These are phyloP conservation scores for Lagenidium sp. DNA, from an alignment of 352 stramenopile genomes.

Conservation along the genomic window DNA sequence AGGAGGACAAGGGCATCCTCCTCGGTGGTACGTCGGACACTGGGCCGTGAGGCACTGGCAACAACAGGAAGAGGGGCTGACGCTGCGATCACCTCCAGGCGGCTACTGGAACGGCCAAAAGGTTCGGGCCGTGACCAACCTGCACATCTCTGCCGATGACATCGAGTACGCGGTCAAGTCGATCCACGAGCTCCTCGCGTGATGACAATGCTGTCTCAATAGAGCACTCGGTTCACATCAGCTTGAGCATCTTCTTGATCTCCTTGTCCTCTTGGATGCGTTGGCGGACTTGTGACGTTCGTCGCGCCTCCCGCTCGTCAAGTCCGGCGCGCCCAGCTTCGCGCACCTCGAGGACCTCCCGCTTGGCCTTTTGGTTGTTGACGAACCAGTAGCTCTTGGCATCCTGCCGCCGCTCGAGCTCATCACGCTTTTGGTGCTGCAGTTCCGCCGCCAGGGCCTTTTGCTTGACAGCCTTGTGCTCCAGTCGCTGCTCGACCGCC, in stretches of 20 bases:
- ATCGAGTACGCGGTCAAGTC: slow-evolving; percentile 51
- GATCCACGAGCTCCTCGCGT: slow-evolving; percentile 46
- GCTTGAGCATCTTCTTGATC: slow-evolving; percentile 50
- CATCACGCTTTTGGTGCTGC: slow-evolving; percentile 24
- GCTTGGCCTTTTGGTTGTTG: slow-evolving; percentile 38
- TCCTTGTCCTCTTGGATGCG: slow-evolving; percentile 56
- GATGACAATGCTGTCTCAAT: slow-evolving; percentile 1
- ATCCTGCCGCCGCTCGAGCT: slow-evolving; percentile 28
- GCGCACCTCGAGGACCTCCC: slow-evolving; percentile 7
- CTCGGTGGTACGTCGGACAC: slow-evolving; percentile 26
- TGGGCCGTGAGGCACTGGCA: too few species aligned
- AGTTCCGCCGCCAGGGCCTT: slow-evolving; percentile 17
- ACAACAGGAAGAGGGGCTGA: too few species aligned
- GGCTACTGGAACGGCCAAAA: slow-evolving; percentile 52
- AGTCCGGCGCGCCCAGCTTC: slow-evolving; percentile 8
- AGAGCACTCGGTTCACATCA: slow-evolving; percentile 33
- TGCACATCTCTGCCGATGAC: slow-evolving; percentile 59
- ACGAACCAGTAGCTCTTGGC: slow-evolving; percentile 67
- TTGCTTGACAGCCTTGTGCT: slow-evolving; percentile 20
- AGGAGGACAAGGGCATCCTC: slow-evolving; percentile 59
- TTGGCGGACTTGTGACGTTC: slow-evolving; percentile 18
- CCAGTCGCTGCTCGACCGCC: slow-evolving; percentile 21
- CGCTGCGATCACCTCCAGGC: too few species aligned
- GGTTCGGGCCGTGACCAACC: slow-evolving; percentile 63
- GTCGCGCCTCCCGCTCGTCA: slow-evolving; percentile 7